Conservation (phyloP, 2,329 filamentous ascomycete species). For the Drechslerella stenobrocha region DNA sequence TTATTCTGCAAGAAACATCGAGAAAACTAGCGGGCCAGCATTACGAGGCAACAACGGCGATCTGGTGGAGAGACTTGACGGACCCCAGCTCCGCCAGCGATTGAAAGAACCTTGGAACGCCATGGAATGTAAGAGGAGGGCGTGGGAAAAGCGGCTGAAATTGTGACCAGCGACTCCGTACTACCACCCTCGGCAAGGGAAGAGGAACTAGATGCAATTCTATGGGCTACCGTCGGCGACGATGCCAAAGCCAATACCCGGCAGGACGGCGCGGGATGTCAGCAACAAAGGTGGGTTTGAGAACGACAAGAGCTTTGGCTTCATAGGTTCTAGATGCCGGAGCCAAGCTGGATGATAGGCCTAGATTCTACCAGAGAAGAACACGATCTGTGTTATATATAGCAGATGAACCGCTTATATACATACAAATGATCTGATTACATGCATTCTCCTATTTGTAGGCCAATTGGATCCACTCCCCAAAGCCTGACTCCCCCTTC, state of each 20-base stretch:
- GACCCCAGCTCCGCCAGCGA: conserved; percentile 60
- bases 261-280: neutral
- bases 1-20: conserved; percentile 60
- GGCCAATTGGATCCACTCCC: conserved; percentile 44
- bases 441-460: conserved; percentile 12
- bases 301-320: conserved; percentile 1
- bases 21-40: conserved; percentile 60
- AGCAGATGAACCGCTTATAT: neutral
- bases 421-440: conserved; percentile 4
- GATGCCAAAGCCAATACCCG: conserved; percentile 62
- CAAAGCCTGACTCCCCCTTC: conserved; percentile 15
- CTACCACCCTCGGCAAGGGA: conserved; percentile 63
- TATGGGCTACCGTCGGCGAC: conserved; percentile 66
- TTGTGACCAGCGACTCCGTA: conserved; percentile 65
- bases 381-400: conserved; percentile 13
- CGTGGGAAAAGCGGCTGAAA: conserved; percentile 65
- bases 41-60: conserved; percentile 65
- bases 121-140: conserved; percentile 66
- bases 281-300: neutral
- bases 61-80: conserved; percentile 63
- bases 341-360: conserved; percentile 4
- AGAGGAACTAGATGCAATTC: conserved; percentile 62
- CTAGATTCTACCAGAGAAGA: too few species aligned
- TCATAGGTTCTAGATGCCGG: conserved; percentile 17
- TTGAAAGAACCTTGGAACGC: conserved; percentile 61